These are phyloP conservation scores for Lasiosphaeriaceae sp. DNA, from an alignment of 495 filamentous ascomycete genomes.

Conservation along the genomic window DNA sequence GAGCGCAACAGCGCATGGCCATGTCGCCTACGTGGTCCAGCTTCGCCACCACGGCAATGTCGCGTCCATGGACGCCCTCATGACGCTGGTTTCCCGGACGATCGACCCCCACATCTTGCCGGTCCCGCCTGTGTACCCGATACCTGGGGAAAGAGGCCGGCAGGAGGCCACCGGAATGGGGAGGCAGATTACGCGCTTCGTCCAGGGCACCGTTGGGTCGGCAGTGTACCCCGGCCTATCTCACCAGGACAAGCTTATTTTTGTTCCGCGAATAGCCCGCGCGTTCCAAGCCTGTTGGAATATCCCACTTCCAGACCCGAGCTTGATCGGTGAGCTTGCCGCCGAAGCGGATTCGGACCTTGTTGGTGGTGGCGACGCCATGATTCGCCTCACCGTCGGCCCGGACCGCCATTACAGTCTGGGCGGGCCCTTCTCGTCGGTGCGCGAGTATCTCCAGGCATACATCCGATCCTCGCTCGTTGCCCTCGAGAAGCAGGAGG, in stretches of 20 bases:
- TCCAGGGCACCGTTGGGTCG: not conserved
- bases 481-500: conserved; percentile 18
- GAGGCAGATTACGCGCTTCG: conserved; percentile 2
- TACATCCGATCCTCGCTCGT: conserved; percentile 15
- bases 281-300: conserved; percentile 4
- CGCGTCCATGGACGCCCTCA: conserved; percentile 1
- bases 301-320: conserved; percentile 1
- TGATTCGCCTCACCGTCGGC: not conserved
- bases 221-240: conserved; percentile 1
- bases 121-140: conserved; percentile 1
- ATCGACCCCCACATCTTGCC: conserved; percentile 2
- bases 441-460: conserved; percentile 15
- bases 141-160: not conserved
- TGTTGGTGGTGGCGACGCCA: not conserved
- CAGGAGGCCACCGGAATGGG: conserved; percentile 3
- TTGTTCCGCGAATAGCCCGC: not conserved
- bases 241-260: conserved; percentile 2
- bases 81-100: not conserved
- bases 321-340: conserved; percentile 2
- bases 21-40: conserved; percentile 4
- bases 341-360: not conserved
- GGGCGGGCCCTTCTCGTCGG: conserved; percentile 16
- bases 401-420: conserved; percentile 5
- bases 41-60: conserved; percentile 3
- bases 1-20: no score